Evolutionary conservation across 148 eudicot species (phyloP).

Genomic region (Selenicereus undatus): DNA sequence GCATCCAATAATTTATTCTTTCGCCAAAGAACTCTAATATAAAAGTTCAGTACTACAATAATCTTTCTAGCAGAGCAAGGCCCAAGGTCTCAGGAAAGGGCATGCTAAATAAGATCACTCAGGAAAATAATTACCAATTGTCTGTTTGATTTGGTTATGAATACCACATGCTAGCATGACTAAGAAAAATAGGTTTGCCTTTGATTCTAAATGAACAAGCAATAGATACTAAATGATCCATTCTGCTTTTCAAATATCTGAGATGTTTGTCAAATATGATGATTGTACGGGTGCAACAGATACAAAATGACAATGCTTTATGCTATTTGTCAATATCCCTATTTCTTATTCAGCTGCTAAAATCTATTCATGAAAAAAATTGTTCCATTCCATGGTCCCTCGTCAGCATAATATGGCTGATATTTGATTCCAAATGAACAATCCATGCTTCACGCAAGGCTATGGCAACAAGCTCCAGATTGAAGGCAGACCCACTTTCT

Average conservation of each 20-base stretch:
- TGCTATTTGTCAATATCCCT: background rate
- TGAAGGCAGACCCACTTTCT: background rate
- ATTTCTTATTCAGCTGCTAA: background rate
- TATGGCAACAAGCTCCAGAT: background rate
- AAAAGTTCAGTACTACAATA: background rate
- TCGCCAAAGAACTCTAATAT: background rate
- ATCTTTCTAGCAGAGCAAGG: background rate
- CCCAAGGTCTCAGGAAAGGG: background rate
- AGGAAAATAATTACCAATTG: background rate
- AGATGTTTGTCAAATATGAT: background rate
- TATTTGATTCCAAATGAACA: background rate
- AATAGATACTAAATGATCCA: background rate
- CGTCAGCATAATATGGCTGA: background rate
- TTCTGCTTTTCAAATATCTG: background rate
- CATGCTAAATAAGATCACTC: background rate
- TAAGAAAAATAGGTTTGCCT: background rate
- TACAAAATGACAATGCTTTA: background rate
- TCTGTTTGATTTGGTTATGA: background rate
- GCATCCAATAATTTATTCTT: background rate
- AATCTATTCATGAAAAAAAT: background rate
- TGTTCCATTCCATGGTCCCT: background rate
- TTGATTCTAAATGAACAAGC: too few relatives aligned
- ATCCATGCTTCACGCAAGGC: background rate
- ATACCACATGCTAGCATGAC: background rate
- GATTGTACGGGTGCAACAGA: background rate